These are phyloP conservation scores for Trametes polyzona DNA, from an alignment of 1,284 basidiomycete genomes.

Conservation along the genomic window DNA sequence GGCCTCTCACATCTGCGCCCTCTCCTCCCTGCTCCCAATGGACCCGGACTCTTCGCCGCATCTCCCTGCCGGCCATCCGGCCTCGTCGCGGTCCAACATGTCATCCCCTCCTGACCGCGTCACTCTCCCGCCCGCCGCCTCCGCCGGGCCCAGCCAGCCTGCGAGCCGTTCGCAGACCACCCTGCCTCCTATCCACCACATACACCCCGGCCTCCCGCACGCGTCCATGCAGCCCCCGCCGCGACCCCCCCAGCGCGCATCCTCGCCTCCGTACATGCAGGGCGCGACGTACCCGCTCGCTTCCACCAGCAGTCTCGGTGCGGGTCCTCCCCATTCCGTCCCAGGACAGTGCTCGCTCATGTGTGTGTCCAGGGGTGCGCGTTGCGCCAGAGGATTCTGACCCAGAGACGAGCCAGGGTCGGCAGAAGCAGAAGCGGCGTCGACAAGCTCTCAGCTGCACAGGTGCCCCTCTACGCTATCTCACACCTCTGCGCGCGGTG, in stretches of 20 bases:
- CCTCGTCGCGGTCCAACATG: conserved; percentile 19
- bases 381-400: conserved; percentile 46
- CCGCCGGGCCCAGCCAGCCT: conserved; percentile 18
- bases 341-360: neutral
- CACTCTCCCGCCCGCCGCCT: conserved; percentile 7
- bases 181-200: conserved; percentile 67
- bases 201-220: conserved; percentile 62
- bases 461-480: conserved; percentile 48
- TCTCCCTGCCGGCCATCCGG: conserved; percentile 22
- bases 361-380: conserved; percentile 23
- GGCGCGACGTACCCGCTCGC: conserved; percentile 26
- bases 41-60: conserved; percentile 28
- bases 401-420: conserved; percentile 53
- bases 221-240: conserved; percentile 21
- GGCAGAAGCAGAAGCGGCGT: conserved; percentile 75
- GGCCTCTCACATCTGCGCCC: conserved; percentile 20
- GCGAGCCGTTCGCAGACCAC: conserved; percentile 28
- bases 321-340: neutral
- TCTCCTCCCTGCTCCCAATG: conserved; percentile 20
- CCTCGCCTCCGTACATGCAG: conserved; percentile 15
- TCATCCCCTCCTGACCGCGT: conserved; percentile 23
- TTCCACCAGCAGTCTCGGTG: conserved; percentile 29
- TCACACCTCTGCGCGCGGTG: conserved; percentile 1
- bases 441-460: conserved; percentile 79
- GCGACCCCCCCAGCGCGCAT: neutral